Conservation (phyloP, 441 rosid genomes). For the Euphorbia celastroides region DNA sequence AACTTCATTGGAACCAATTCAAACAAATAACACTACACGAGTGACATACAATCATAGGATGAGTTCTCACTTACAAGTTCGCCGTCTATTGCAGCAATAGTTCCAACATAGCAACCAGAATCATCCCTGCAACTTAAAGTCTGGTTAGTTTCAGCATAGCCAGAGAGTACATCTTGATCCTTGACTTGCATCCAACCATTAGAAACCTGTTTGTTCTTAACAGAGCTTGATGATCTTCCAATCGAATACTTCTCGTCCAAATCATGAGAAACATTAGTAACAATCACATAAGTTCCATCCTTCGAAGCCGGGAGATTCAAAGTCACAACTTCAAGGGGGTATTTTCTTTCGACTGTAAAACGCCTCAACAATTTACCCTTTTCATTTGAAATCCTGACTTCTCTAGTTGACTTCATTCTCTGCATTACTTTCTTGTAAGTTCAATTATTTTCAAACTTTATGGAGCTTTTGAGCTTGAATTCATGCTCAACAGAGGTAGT, state of each 20-base stretch:
- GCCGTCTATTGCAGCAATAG: conserved; percentile 37
- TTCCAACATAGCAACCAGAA: conserved; percentile 46
- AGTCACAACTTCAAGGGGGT: conserved; percentile 53
- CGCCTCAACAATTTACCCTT: conserved; percentile 25
- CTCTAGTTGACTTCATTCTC: conserved; percentile 32
- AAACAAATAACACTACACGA: conserved; percentile 17
- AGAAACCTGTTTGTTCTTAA: conserved; percentile 43
- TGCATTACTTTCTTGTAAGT: conserved; percentile 43
- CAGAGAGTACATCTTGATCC: conserved; percentile 58
- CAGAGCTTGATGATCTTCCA: conserved; percentile 26
- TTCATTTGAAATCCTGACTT: conserved; percentile 34
- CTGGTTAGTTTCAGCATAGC: conserved; percentile 48
- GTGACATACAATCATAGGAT: conserved; percentile 34
- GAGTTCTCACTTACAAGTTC: conserved; percentile 37
- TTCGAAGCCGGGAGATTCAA: conserved; percentile 34
- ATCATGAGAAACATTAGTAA: conserved; percentile 60
- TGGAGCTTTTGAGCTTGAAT: conserved; percentile 31
- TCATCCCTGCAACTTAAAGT: conserved; percentile 36
- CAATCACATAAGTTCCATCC: conserved; percentile 33
- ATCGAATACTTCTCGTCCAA: conserved; percentile 24
- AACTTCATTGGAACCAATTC: neutral
- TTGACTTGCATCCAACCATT: conserved; percentile 72
- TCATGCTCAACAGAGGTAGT: conserved; percentile 41
- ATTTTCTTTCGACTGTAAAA: conserved; percentile 22
- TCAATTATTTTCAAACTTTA: conserved; percentile 41